These are phyloP conservation scores for Quercus variabilis DNA, from an alignment of 306 rosid species.

Conservation along the genomic window DNA sequence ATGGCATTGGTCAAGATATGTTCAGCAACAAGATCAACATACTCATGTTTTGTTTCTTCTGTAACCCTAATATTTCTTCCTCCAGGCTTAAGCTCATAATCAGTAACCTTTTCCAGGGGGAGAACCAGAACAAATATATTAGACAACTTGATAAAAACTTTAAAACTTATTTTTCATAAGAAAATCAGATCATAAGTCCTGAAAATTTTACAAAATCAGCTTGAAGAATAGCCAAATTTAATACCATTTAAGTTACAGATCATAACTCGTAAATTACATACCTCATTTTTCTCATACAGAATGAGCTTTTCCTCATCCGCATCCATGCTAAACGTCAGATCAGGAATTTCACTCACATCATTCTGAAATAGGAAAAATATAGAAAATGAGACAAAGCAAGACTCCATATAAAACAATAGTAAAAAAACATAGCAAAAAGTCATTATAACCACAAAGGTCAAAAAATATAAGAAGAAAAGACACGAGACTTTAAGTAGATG, in stretches of 20 bases:
- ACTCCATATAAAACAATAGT: not conserved
- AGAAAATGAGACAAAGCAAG: not conserved
- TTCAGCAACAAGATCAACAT: constrained; percentile 97
- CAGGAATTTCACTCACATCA: constrained; percentile 86
- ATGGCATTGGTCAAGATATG: constrained; percentile 93
- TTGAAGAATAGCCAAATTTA: not conserved
- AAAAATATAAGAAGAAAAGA: constrained; percentile 3
- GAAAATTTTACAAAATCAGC: not conserved
- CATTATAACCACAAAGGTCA: not conserved
- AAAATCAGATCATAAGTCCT: not conserved
- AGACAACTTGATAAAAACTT: not conserved
- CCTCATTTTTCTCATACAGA: constrained; percentile 94
- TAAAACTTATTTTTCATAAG: not conserved
- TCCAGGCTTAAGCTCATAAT: constrained; percentile 97
- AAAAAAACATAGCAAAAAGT: not conserved
- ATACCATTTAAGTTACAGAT: not conserved
- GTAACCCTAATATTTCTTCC: constrained; percentile 97
- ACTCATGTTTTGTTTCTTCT: constrained; percentile 97
- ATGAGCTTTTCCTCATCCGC: constrained; percentile 97
- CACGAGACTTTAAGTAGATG: constrained; percentile 6
- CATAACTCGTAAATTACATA: constrained; percentile 21
- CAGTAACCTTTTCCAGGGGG: constrained; percentile 67
- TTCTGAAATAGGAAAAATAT: constrained; percentile 42
- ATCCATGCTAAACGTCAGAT: constrained; percentile 98
- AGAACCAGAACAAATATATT: not conserved